phyloP scores from a whole-genome alignment of 805 yeast genomes.

The Blastobotrys peoriensis region DNA sequence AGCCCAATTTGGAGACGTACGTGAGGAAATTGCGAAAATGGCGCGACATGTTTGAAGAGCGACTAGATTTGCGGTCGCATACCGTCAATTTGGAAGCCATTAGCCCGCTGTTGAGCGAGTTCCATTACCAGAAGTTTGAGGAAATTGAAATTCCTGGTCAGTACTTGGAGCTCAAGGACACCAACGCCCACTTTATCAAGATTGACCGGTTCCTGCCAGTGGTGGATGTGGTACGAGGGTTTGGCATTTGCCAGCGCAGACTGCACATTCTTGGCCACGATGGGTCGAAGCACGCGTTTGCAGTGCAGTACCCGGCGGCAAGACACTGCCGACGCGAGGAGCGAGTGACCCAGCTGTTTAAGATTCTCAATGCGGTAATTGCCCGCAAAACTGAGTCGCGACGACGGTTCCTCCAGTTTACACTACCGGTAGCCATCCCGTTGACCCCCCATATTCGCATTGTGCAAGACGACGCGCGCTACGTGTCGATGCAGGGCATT shows the following conservation, averaged over 20 bases:
- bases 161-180: slow-evolving; percentile 81
- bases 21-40: slow-evolving; percentile 78
- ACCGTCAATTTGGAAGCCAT: slow-evolving; percentile 79
- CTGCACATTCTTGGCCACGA: slow-evolving; percentile 88
- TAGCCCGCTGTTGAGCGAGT: slow-evolving; percentile 92
- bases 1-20: slow-evolving; percentile 85
- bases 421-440: slow-evolving; percentile 88
- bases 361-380: slow-evolving; percentile 78
- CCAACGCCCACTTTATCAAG: slow-evolving; percentile 83
- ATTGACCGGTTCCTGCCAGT: slow-evolving; percentile 89
- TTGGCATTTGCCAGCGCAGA: slow-evolving; percentile 84
- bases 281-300: slow-evolving; percentile 86
- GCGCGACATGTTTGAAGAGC: slow-evolving; percentile 90
- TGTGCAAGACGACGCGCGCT: slow-evolving; percentile 72
- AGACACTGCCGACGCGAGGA: slow-evolving; percentile 97
- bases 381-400: slow-evolving; percentile 81
- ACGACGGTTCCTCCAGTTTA: slow-evolving; percentile 75
- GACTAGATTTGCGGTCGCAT: slow-evolving; percentile 76
- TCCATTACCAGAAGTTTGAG: slow-evolving; percentile 97
- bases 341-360: slow-evolving; percentile 82
- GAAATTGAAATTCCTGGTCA: slow-evolving; percentile 98
- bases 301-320: slow-evolving; percentile 96
- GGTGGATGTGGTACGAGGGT: slow-evolving; percentile 81
- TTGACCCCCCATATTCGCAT: slow-evolving; percentile 90
- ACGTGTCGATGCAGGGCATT: slow-evolving; percentile 70